Evolutionary conservation across 225 moss, liverwort and hornwort species (phyloP), one percentile per base, ranked within the genome.

Genomic region (Asterella californica): DNA sequence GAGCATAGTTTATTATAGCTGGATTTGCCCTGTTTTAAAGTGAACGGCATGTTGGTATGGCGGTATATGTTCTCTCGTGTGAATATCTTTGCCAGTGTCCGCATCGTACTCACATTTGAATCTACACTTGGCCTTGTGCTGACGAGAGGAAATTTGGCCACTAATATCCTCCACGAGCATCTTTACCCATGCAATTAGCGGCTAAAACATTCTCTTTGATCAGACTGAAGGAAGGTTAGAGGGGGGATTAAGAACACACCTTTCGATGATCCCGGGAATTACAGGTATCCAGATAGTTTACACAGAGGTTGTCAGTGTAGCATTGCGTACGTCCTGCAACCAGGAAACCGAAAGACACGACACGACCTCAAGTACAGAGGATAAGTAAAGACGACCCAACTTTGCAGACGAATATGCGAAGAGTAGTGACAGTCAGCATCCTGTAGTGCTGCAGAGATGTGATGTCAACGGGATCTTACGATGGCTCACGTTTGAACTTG

Each of bases 161-260:
- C 19, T 10, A n/a, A 63, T 63, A 2, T 63, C 63, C 18, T 8
- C 25, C 63, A 63, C 27, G 63, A 63, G 63, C 63, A 63, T 63
- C 63, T 63, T 63, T 8, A 63, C 10, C 4, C 63, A 10, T 25
- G 63, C 63, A 63, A 25, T 63, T 63, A 63, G 63, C 63, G 55
- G 19, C 19, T 25, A 29, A 27, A 63, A 63, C 63, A 63, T 63
- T 63, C 63, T 63, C 63, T 63, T 63, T 27, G 11, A 63, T 55
- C 27, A 2, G 9, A 63, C 25, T 63, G 63, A 63, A 63, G 63
- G 29, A 63, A 29, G 27, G 27, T 25, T 9, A 63, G 2, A n/a
- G n/a, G n/a, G 29, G 63, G 63, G 63, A 63, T 63, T 29, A 63
- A 25, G 27, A 63, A 63, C 63, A 63, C 55, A 63, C 63, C 63